Percentiles rank a stretch among this genome's conserved stretches.
Evolutionary conservation across 169 alveolate species (phyloP).

Genomic region (Eimeria necatrix): DNA sequence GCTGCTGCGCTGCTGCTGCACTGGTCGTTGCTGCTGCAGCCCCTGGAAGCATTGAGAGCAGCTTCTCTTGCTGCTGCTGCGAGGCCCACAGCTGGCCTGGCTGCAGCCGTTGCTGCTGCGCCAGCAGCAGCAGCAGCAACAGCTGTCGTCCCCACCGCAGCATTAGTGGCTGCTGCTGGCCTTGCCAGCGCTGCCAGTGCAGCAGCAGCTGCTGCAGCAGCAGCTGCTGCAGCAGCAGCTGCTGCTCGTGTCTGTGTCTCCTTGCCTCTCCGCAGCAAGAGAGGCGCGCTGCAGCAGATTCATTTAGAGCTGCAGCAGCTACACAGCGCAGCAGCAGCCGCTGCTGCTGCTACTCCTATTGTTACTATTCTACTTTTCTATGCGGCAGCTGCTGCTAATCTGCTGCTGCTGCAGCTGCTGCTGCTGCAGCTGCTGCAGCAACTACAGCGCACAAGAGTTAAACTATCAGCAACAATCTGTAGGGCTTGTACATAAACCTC

Average conservation of each 20-base stretch:
- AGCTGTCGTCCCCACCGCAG: not conserved
- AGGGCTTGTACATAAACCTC: no score
- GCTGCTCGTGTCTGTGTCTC: not conserved
- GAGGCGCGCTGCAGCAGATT: not conserved
- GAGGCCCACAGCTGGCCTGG: not conserved
- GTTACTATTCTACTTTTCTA: no score
- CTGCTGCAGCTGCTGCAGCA: constrained; percentile 26
- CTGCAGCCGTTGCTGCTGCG: no score
- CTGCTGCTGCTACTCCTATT: constrained; percentile 10
- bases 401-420: not conserved
- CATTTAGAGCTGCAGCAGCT: not conserved
- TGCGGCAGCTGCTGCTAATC: not conserved
- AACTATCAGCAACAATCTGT: not conserved
- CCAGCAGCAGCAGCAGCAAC: not conserved
- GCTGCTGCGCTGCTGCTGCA: no score
- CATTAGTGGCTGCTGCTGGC: not conserved
- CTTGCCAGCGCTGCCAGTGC: not conserved
- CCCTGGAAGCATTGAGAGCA: no score
- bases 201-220: constrained; percentile 39
- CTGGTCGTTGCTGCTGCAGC: no score
- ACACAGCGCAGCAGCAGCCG: not conserved
- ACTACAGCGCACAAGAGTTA: not conserved
- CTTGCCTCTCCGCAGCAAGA: not conserved
- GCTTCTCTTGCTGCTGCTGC: not conserved
- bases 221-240: constrained; percentile 9